A percentile compares a stretch with the other conserved stretches of the same genome.
Conservation (phyloP, 176 grass and related monocot species). For the Oryza coarctata region DNA sequence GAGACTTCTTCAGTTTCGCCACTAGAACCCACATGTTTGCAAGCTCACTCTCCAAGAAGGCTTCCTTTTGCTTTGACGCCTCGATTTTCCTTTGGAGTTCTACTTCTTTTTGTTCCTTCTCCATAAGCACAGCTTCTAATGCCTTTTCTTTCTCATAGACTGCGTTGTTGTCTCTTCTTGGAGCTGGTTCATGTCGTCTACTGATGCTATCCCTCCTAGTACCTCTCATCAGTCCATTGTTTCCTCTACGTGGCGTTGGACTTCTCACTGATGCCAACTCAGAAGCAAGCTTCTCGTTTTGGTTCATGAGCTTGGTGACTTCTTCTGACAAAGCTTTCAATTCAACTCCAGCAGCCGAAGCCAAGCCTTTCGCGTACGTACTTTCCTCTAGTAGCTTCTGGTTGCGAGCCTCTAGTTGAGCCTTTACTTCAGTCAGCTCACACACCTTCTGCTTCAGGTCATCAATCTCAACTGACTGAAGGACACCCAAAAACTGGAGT, state of each 20-base stretch:
- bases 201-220: conserved; percentile 61
- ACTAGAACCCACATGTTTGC: conserved; percentile 99
- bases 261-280: conserved; percentile 72
- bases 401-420: conserved; percentile 72
- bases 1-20: conserved; percentile 83
- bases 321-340: conserved; percentile 97
- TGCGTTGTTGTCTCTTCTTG: conserved; percentile 54
- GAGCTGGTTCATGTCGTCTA: conserved; percentile 66
- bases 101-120: conserved; percentile 82
- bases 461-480: conserved; percentile 61
- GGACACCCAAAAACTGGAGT: neutral
- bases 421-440: conserved; percentile 64
- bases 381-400: conserved; percentile 94
- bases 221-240: conserved; percentile 63
- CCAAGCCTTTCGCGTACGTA: conserved; percentile 91
- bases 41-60: conserved; percentile 88
- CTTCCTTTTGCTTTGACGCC: conserved; percentile 88
- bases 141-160: conserved; percentile 64
- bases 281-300: conserved; percentile 84
- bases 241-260: conserved; percentile 66
- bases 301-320: conserved; percentile 99
- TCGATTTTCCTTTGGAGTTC: conserved; percentile 80
- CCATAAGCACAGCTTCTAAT: conserved; percentile 59
- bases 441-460: conserved; percentile 72
- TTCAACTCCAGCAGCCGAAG: conserved; percentile 95